Percentiles rank a stretch among this genome's conserved stretches.
Evolutionary conservation across 345 rosid species (phyloP).

Genomic region (Abelmoschus esculentus): DNA sequence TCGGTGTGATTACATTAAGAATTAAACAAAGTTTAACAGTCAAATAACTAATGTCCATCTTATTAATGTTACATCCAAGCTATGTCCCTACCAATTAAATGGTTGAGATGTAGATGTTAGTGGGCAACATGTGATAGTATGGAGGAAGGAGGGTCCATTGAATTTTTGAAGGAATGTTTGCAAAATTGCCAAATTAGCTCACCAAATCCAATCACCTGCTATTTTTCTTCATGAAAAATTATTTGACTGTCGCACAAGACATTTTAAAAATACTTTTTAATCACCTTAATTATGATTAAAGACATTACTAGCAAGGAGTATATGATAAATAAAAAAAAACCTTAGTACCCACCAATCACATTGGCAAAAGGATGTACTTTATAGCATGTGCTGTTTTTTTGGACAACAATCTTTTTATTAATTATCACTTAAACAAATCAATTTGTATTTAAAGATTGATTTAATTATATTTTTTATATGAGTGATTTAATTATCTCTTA

Average conservation of each 20-base stretch:
- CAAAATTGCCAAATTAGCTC: constrained; percentile 6
- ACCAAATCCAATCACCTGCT: background rate
- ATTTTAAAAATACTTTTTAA: background rate
- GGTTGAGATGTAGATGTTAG: constrained; percentile 35
- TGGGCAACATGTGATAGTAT: constrained; percentile 47
- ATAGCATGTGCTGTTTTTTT: background rate
- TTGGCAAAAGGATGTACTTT: background rate
- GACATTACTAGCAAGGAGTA: background rate
- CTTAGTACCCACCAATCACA: constrained; percentile 6
- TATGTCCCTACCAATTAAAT: constrained; percentile 40
- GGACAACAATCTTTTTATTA: background rate
- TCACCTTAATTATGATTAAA: background rate
- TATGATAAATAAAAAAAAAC: background rate
- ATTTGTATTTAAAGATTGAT: background rate
- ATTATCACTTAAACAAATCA: background rate
- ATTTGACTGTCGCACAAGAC: background rate
- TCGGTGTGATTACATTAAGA: background rate
- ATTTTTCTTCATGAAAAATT: background rate
- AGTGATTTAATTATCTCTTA: no score
- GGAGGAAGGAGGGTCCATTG: constrained; percentile 32
- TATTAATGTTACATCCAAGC: constrained; percentile 28
- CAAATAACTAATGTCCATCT: constrained; percentile 6
- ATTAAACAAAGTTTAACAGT: background rate
- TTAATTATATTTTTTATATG: no score
- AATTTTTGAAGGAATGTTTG: background rate